Base-by-base conservation (phyloP, 352 stramenopile species). In the Phytophthora sojae region DNA sequence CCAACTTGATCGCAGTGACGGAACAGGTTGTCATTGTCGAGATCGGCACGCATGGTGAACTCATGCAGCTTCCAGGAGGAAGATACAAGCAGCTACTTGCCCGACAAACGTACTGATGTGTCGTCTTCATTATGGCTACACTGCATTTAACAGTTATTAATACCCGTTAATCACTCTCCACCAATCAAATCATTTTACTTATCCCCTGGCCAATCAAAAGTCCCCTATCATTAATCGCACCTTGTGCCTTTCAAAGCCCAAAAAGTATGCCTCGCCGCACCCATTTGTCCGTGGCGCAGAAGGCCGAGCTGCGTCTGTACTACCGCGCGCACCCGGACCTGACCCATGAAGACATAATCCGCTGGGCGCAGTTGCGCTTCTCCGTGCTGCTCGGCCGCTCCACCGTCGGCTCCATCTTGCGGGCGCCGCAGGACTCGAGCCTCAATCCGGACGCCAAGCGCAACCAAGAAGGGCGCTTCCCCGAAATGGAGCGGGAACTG, bases 321-420 rank as follows among this genome's bases (percentile, higher is more conserved):
- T 60, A 73, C 35, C 62, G 64, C 15, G 30, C 60, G 32, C 74
- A 65, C 3, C 70, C 74, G 15, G 66, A 76, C 37, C 51, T 79
- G 25, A 81, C 70, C 26, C 74, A 81, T 59, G 74, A 81, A 61
- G 65, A 79, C 30, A 60, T 81, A 30, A 71, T 71, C 15, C 70
- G 69, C 32, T 81, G 74, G 74, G 61, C 59, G 3, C 66, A 81
- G 62, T 37, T 55, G 19, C 29, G 50, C 14, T 80, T 80, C 50
- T 69, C 68, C 44, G 64, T 76, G 51, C 77, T 67, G 66, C 30
- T 81, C 17, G 66, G 57, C 5, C 74, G 74, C 54, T 81, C 70
- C 32, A 81, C 70, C 12, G 62, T 81, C 25, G 74, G 70, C 26
- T 64, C 77, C 53, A 76, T 81, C 37, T 52, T 70, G 21, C 64